Percentiles rank a stretch among this genome's conserved stretches.
Evolutionary conservation across 768 basidiomycete genomes (phyloP).

Genomic region (Naganishia kalamii): DNA sequence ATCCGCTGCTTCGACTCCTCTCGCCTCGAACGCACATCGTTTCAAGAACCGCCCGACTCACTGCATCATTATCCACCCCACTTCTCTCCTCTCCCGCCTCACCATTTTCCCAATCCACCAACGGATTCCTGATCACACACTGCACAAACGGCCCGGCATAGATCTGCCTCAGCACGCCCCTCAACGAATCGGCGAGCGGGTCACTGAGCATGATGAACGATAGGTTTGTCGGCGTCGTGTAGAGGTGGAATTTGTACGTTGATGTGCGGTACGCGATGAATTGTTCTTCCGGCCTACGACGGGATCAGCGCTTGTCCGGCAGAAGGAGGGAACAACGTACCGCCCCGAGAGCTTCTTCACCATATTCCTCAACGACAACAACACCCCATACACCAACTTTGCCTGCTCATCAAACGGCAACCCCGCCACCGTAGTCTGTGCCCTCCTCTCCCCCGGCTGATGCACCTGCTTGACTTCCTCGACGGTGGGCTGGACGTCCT

Average conservation of each 20-base stretch:
- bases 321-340: slow-evolving; percentile 50
- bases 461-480: neutral
- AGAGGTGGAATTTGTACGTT: slow-evolving; percentile 85
- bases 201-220: slow-evolving; percentile 93
- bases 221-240: slow-evolving; percentile 84
- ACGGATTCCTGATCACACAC: slow-evolving; percentile 86
- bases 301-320: neutral
- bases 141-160: slow-evolving; percentile 91
- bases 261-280: slow-evolving; percentile 88
- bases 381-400: slow-evolving; percentile 93
- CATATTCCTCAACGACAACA: slow-evolving; percentile 87
- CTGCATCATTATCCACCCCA: slow-evolving; percentile 86
- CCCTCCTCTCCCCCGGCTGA: neutral
- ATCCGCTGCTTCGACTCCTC: neutral
- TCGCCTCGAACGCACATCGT: neutral
- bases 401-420: slow-evolving; percentile 94
- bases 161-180: slow-evolving; percentile 74
- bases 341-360: slow-evolving; percentile 83
- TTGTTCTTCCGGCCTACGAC: slow-evolving; percentile 65
- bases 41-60: slow-evolving; percentile 25
- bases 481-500: slow-evolving; percentile 33
- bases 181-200: slow-evolving; percentile 72
- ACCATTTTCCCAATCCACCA: slow-evolving; percentile 50
- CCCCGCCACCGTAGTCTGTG: slow-evolving; percentile 37
- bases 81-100: slow-evolving; percentile 54